Evolutionary conservation across 345 rosid species (phyloP).

Genomic region (Mallotus nudiflorus): DNA sequence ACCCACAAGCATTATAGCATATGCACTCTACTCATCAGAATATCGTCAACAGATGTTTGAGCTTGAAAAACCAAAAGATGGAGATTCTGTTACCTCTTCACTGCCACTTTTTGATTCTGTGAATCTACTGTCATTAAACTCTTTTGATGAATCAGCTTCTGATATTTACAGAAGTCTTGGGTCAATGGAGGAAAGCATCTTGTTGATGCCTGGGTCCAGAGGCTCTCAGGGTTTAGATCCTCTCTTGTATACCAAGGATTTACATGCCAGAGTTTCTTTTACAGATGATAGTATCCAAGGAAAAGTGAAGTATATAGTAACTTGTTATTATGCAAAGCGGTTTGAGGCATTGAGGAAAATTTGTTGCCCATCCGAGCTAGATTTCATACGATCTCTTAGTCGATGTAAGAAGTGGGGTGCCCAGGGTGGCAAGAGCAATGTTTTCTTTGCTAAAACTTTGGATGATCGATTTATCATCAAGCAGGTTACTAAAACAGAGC

Average conservation of each 20-base stretch:
- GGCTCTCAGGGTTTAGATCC: conserved; percentile 27
- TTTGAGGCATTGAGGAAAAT: conserved; percentile 80
- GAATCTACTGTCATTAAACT: conserved; percentile 25
- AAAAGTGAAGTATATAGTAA: conserved; percentile 71
- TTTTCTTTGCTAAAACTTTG: conserved; percentile 91
- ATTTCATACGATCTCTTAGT: conserved; percentile 83
- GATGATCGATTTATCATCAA: conserved; percentile 91
- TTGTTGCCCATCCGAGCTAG: conserved; percentile 81
- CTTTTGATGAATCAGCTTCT: conserved; percentile 24
- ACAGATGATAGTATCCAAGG: conserved; percentile 68
- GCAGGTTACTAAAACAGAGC: conserved; percentile 92
- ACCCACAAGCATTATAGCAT: conserved; percentile 31
- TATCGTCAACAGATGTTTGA: conserved; percentile 60
- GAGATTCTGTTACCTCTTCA: conserved; percentile 37
- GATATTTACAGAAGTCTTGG: conserved; percentile 28
- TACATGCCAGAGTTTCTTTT: conserved; percentile 69
- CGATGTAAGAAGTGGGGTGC: conserved; percentile 99
- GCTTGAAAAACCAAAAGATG: conserved; percentile 57
- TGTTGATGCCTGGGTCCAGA: conserved; percentile 27
- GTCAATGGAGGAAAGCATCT: conserved; percentile 24
- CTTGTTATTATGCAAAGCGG: conserved; percentile 76
- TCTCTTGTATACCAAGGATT: conserved; percentile 22
- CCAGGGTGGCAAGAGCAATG: conserved; percentile 98
- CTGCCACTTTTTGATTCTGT: conserved; percentile 57
- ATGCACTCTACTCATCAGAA: conserved; percentile 29